Evolutionary conservation across 495 filamentous ascomycete species (phyloP), one percentile per base, ranked within the genome.

Genomic region (Venustampulla echinocandica): DNA sequence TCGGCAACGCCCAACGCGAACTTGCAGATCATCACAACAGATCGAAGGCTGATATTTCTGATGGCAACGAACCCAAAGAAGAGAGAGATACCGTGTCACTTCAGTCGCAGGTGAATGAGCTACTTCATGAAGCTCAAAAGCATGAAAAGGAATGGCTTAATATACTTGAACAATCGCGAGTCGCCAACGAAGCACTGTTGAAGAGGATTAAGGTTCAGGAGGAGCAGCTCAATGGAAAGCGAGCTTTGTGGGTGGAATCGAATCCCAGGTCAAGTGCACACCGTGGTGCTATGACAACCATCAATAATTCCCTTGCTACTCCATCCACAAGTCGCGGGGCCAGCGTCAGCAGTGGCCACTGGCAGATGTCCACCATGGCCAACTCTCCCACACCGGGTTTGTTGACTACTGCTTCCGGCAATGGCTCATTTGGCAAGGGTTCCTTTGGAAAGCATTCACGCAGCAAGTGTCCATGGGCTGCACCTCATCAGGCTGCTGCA

Each of bases 151-250:
- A 42, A 42, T 41, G 38, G 20, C 28, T 27, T 10, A 23, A 44
- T 15, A 3, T 19, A 10, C 33, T 52, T n/a, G 11, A 18, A 32
- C 10, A 36, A 0, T 48, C 20, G 41, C 44, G 46, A 25, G 13
- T n/a, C 4, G 18, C 28, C 4, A 33, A 52, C 10, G 39, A 17
- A 14, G 33, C 45, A 6, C 34, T 58, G 9, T 6, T 20, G 1
- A 17, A 49, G 34, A 24, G 43, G 23, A 27, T 59, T 19, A 14
- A 10, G 4, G 10, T 53, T 17, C 27, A 53, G 28, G 50, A 56
- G n/a, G 53, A 59, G 15, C 56, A 59, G 27, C 39, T 59, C 1
- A 47, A 36, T 10, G 50, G 49, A 18, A 59, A 54, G 44, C 41
- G 53, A 17, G 53, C 49, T 25, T 18, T 59, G 4, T 59, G 54